Conservation (phyloP, 2,329 filamentous ascomycete species). For the Tolypocladium amazonense region DNA sequence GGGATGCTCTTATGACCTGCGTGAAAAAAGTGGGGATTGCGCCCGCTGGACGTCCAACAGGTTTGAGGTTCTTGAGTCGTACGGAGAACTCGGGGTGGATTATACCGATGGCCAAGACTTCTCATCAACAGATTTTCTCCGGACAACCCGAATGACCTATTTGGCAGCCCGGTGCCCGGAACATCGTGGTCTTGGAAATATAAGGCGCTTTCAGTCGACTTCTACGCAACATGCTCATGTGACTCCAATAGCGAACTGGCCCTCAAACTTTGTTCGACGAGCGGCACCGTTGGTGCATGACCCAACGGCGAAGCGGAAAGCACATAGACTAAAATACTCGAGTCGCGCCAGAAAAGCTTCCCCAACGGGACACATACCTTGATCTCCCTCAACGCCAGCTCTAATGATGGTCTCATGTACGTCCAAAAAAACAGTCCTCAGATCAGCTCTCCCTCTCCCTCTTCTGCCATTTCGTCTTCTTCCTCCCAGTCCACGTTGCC, state of each 20-base stretch:
- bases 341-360: not conserved
- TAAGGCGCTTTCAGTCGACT: no score
- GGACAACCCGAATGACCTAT: no score
- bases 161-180: no score
- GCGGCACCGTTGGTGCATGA: no score
- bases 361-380: not conserved
- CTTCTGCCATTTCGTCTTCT: conserved; percentile 36
- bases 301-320: no score
- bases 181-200: no score
- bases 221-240: no score
- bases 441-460: conserved; percentile 45
- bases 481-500: conserved; percentile 51
- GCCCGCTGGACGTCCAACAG: not conserved
- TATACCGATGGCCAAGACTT: not conserved
- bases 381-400: not conserved
- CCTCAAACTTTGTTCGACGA: no score
- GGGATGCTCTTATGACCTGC: no score
- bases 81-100: not conserved
- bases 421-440: conserved; percentile 10
- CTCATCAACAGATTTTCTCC: not conserved
- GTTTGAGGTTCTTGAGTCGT: not conserved
- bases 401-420: not conserved
- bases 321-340: not conserved
- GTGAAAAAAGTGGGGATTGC: not conserved
- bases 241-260: no score